Evolutionary conservation across 1,139 yeast species (phyloP).

Genomic region (Saccharomyces hybrid): DNA sequence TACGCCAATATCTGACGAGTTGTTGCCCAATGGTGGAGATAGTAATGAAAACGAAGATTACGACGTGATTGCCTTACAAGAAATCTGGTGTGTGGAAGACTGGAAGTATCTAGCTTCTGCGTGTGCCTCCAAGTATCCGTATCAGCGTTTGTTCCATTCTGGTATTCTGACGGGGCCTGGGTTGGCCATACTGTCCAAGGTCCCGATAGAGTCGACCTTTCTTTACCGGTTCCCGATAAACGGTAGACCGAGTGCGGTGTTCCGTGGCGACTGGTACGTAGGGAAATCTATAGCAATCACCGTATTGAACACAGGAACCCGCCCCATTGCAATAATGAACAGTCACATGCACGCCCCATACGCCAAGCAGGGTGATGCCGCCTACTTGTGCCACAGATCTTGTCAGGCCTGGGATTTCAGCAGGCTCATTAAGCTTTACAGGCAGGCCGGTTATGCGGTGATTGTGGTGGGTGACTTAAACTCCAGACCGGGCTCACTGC

Average conservation of each 20-base stretch:
- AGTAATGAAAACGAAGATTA: slow-evolving; percentile 40
- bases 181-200: slow-evolving; percentile 69
- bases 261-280: slow-evolving; percentile 95
- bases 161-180: slow-evolving; percentile 95
- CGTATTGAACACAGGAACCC: slow-evolving; percentile 39
- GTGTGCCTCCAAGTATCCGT: slow-evolving; percentile 49
- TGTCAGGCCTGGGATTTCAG: slow-evolving; percentile 97
- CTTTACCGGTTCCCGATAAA: slow-evolving; percentile 81
- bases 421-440: slow-evolving; percentile 52
- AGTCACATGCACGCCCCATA: slow-evolving; percentile 99
- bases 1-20: slow-evolving; percentile 6
- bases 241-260: slow-evolving; percentile 90
- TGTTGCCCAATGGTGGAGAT: slow-evolving; percentile 7
- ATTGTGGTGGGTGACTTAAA: slow-evolving; percentile 90
- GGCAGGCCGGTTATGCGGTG: slow-evolving; percentile 72
- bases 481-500: slow-evolving; percentile 78
- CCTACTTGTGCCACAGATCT: slow-evolving; percentile 82
- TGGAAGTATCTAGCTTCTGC: slow-evolving; percentile 53
- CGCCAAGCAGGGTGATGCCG: slow-evolving; percentile 71
- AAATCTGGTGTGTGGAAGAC: slow-evolving; percentile 83
- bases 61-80: slow-evolving; percentile 86
- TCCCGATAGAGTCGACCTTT: slow-evolving; percentile 74
- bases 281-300: slow-evolving; percentile 87
- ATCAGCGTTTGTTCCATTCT: slow-evolving; percentile 60
- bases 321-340: slow-evolving; percentile 70